phyloP scores from a whole-genome alignment of 371 early-diverging fungal genomes.

The Rhizopus delemar region DNA sequence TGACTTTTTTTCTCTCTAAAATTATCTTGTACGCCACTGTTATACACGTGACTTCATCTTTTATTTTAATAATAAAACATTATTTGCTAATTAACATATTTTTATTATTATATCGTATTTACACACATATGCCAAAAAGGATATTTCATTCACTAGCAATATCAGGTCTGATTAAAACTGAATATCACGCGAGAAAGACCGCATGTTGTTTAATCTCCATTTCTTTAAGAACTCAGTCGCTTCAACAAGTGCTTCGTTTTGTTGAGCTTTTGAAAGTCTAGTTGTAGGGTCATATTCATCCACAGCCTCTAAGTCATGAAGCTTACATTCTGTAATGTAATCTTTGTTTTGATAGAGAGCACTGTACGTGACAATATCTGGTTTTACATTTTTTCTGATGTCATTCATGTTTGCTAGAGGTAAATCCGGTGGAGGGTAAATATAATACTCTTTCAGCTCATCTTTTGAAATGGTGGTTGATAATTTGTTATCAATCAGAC shows the following conservation, averaged over 20 bases:
- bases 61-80: too few relatives aligned
- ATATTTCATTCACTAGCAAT: too few relatives aligned
- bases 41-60: too few relatives aligned
- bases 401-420: not conserved
- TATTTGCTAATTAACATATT: too few relatives aligned
- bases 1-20: too few relatives aligned
- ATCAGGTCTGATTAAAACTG: too few relatives aligned
- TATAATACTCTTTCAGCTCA: slow-evolving; percentile 10
- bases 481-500: slow-evolving; percentile 63
- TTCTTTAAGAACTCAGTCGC: not conserved
- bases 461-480: slow-evolving; percentile 7
- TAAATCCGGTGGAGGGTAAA: not conserved
- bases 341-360: slow-evolving; percentile 1
- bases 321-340: slow-evolving; percentile 3
- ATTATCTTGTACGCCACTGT: too few relatives aligned
- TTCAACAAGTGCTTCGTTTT: not conserved
- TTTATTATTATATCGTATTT: too few relatives aligned
- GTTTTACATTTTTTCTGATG: not conserved
- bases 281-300: not conserved
- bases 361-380: slow-evolving; percentile 7
- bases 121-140: too few relatives aligned
- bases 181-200: too few relatives aligned
- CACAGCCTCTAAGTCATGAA: not conserved
- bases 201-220: not conserved
- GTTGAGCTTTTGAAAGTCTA: not conserved